Evolutionary conservation across 495 filamentous ascomycete genomes (phyloP), one percentile per base, ranked within the genome.

Genomic region (Cairneyella variabilis): DNA sequence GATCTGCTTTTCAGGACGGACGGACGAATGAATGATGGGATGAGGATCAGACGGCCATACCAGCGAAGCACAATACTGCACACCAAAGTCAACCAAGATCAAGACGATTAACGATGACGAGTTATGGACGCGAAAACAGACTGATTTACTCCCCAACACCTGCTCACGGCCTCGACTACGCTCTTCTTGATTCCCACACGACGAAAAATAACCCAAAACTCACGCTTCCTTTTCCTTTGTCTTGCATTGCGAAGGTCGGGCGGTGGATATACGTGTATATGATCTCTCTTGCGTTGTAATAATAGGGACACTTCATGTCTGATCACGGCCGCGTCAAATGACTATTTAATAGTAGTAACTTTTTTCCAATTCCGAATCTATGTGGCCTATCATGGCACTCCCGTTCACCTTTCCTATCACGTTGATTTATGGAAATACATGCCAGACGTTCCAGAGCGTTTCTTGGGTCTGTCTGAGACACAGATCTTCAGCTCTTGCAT

Each of bases 91-190:
- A 40, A 56, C 56, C 18, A 38, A 45, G 21, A 22, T 28, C 1
- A 4, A 11, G 36, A 49, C 39, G 51, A 49, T 43, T 54, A 21
- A 54, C 45, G 51, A 54, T 53, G 34, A 58, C 49, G 50, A 54
- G 46, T 23, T 43, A 58, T 34, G 45, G 49, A 46, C 20, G 37
- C 17, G 26, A 32, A 41, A 20, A 21, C 42, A 58, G 41, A 53
- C 38, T 53, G 49, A 53, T 53, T 39, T 27, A 39, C 38, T 37
- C 32, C 39, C 16, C 17, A 32, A 12, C 22, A 36, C 26, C 42
- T 34, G 30, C 8, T 34, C 30, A 8, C 30, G 21, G 6, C 14
- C 21, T 7, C 12, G 18, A 6, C 8, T n/a, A 9, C 17, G n/a
- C n/a, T n/a, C n/a, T n/a, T n/a, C n/a, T n/a, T n/a, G n/a, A n/a